Evolutionary conservation across 176 grass and related monocot genomes (phyloP).

Genomic region (Juncus effusus): DNA sequence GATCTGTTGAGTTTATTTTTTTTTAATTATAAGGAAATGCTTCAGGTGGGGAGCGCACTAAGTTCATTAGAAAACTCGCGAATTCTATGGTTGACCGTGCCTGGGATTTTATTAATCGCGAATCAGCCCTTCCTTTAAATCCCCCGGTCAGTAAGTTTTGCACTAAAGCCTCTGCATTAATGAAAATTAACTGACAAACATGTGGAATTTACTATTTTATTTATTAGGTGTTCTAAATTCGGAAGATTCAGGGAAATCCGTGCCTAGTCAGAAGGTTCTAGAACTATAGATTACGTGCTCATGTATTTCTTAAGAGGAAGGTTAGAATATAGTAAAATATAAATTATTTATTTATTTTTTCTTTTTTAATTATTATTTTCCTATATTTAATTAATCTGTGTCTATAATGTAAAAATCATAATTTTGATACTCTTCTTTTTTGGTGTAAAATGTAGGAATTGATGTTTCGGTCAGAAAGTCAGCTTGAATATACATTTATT

Average conservation of each 20-base stretch:
- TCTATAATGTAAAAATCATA: too few species aligned
- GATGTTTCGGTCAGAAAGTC: too few species aligned
- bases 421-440: too few species aligned
- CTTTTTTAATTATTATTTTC: too few species aligned
- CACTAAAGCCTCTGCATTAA: too few species aligned
- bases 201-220: background rate
- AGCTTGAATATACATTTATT: too few species aligned
- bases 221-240: constrained; percentile 9
- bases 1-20: constrained; percentile 35
- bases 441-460: too few species aligned
- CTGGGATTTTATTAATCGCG: constrained; percentile 61
- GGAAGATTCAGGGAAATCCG: constrained; percentile 54
- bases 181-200: too few species aligned
- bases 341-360: too few species aligned
- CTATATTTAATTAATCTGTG: too few species aligned
- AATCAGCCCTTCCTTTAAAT: constrained; percentile 45
- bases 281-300: constrained; percentile 44
- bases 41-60: constrained; percentile 89
- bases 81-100: constrained; percentile 65
- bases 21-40: constrained; percentile 77
- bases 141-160: constrained; percentile 52
- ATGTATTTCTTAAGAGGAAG: too few species aligned
- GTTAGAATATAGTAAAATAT: too few species aligned
- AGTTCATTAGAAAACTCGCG: constrained; percentile 43
- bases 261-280: constrained; percentile 70